A percentile compares a stretch with the other conserved stretches of the same genome.
Evolutionary conservation across 345 rosid genomes (phyloP).

Genomic region (Populus davidiana): DNA sequence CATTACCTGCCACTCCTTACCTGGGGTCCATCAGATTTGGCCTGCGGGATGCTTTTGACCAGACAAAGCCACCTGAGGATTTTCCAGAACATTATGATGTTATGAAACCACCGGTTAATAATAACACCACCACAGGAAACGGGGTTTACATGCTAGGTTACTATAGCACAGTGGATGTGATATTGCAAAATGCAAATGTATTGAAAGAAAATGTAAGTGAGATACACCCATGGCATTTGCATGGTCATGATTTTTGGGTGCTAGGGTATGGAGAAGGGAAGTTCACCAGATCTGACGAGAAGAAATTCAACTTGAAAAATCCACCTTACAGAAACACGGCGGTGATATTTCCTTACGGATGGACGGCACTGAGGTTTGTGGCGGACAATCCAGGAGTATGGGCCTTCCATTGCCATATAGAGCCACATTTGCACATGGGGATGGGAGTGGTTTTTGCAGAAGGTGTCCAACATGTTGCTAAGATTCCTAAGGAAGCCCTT

Average conservation of each 20-base stretch:
- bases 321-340: slow-evolving; percentile 73
- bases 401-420: slow-evolving; percentile 91
- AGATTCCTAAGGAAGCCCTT: slow-evolving; percentile 37
- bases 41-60: slow-evolving; percentile 38
- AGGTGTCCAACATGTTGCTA: slow-evolving; percentile 40
- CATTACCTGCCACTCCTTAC: slow-evolving; percentile 68
- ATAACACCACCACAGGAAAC: slow-evolving; percentile 45
- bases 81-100: slow-evolving; percentile 44
- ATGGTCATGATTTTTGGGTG: slow-evolving; percentile 88
- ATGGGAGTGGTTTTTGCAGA: slow-evolving; percentile 87
- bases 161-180: slow-evolving; percentile 60
- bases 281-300: slow-evolving; percentile 34
- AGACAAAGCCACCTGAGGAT: slow-evolving; percentile 42
- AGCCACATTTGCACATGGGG: slow-evolving; percentile 91
- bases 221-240: slow-evolving; percentile 85
- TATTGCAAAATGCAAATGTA: slow-evolving; percentile 69
- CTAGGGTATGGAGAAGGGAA: slow-evolving; percentile 76
- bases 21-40: slow-evolving; percentile 56
- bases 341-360: slow-evolving; percentile 66
- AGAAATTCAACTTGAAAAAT: slow-evolving; percentile 50
- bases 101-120: slow-evolving; percentile 44
- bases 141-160: slow-evolving; percentile 49
- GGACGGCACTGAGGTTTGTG: slow-evolving; percentile 82
- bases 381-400: slow-evolving; percentile 88
- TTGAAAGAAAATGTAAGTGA: slow-evolving; percentile 43